Conservation (phyloP, 2,329 filamentous ascomycete species). For the Fusarium sp. region DNA sequence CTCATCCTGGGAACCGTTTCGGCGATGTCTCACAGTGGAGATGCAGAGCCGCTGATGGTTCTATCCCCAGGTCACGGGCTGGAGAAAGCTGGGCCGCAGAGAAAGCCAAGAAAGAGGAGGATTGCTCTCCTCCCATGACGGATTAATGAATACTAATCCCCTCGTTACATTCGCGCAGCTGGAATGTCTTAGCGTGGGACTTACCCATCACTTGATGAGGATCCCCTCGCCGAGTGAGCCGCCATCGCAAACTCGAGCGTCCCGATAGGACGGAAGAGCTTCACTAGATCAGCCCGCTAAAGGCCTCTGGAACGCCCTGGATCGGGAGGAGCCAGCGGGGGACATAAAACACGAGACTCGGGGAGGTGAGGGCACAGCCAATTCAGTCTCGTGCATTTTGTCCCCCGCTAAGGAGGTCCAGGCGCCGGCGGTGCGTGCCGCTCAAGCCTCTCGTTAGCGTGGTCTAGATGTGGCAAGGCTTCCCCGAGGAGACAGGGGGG, state of each 20-base stretch:
- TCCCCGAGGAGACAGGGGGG: neutral
- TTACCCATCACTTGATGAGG: neutral
- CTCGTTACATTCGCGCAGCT: neutral
- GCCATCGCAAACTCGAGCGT: neutral
- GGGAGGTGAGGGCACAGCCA: too few species aligned
- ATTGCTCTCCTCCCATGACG: neutral
- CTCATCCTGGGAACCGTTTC: conserved; percentile 11
- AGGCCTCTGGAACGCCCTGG: neutral
- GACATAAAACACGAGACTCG: too few species aligned
- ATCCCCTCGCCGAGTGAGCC: neutral
- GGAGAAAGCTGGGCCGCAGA: neutral
- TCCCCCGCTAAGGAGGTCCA: too few species aligned
- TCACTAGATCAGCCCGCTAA: conserved; percentile 1
- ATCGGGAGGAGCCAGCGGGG: too few species aligned
- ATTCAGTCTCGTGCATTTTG: too few species aligned
- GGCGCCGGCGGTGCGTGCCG: conserved; percentile 4
- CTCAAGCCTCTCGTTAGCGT: conserved; percentile 1
- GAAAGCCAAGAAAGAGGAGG: neutral
- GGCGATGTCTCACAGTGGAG: neutral
- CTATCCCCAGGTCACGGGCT: conserved; percentile 5
- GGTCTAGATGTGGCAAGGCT: neutral
- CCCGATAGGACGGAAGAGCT: neutral
- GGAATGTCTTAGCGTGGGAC: neutral
- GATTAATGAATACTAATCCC: neutral
- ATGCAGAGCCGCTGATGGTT: neutral